A percentile compares a stretch with the other conserved stretches of the same genome.
Evolutionary conservation across 441 rosid genomes (phyloP).

Genomic region (Brassica balearica): DNA sequence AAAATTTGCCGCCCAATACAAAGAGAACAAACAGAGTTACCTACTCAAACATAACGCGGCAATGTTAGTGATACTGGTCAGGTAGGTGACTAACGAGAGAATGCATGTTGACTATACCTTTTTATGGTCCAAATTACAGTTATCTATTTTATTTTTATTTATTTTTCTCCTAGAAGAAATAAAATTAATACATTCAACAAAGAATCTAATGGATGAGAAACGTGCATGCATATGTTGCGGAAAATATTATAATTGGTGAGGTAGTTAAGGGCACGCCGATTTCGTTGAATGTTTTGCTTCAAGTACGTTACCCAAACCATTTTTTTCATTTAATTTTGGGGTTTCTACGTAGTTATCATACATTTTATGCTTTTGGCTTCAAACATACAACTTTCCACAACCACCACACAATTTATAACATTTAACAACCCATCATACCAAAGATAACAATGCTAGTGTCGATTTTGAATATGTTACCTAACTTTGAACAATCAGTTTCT

Average conservation of each 20-base stretch:
- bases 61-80: slow-evolving; percentile 33
- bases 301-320: slow-evolving; percentile 15
- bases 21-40: neutral
- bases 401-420: slow-evolving; percentile 37
- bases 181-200: slow-evolving; percentile 6
- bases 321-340: slow-evolving; percentile 10
- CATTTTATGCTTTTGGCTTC: slow-evolving; percentile 34
- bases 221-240: slow-evolving; percentile 47
- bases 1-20: slow-evolving; percentile 30
- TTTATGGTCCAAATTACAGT: slow-evolving; percentile 6
- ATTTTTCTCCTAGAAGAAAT: neutral
- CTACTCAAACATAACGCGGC: slow-evolving; percentile 8
- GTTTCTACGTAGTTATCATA: slow-evolving; percentile 31
- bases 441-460: slow-evolving; percentile 9
- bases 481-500: neutral
- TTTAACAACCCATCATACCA: slow-evolving; percentile 24
- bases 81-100: slow-evolving; percentile 46
- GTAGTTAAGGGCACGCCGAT: slow-evolving; percentile 42
- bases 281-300: slow-evolving; percentile 40
- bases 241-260: slow-evolving; percentile 30
- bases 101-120: slow-evolving; percentile 36
- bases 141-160: neutral
- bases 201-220: slow-evolving; percentile 41
- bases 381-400: slow-evolving; percentile 26
- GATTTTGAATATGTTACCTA: neutral